A percentile compares a stretch with the other conserved stretches of the same genome.
These are phyloP conservation scores for Cercophora sp. DNA, from an alignment of 495 filamentous ascomycete genomes.

Conservation along the genomic window DNA sequence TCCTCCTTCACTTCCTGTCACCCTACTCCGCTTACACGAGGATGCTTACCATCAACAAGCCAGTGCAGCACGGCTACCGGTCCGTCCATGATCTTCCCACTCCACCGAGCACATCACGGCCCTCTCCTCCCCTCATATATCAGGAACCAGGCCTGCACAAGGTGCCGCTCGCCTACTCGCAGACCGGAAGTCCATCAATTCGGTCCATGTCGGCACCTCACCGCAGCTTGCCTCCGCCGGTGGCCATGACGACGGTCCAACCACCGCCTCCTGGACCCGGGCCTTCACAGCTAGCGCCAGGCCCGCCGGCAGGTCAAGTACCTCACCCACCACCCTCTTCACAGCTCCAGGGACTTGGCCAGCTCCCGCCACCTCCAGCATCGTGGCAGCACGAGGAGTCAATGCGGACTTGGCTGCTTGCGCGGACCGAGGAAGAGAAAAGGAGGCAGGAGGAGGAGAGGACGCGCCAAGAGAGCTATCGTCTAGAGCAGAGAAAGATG, in stretches of 20 bases:
- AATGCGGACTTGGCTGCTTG: conserved; percentile 75
- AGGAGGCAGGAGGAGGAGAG: conserved; percentile 84
- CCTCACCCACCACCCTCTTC: conserved; percentile 37
- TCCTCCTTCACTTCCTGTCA: conserved; percentile 13
- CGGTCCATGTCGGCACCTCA: conserved; percentile 68
- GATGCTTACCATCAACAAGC: conserved; percentile 69
- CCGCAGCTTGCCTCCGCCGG: conserved; percentile 70
- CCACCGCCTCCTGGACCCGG: conserved; percentile 33
- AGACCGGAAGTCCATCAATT: conserved; percentile 39
- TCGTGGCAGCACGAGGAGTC: conserved; percentile 75
- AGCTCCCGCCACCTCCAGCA: conserved; percentile 68
- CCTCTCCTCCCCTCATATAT: conserved; percentile 54
- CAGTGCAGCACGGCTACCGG: conserved; percentile 61
- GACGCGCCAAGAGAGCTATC: conserved; percentile 72
- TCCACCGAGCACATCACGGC: conserved; percentile 55
- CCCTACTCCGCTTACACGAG: conserved; percentile 29
- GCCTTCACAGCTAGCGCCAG: conserved; percentile 23
- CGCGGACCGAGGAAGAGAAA: conserved; percentile 85
- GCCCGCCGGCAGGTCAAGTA: conserved; percentile 26
- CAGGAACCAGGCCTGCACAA: conserved; percentile 44
- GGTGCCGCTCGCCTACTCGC: conserved; percentile 34
- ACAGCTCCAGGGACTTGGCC: conserved; percentile 41
- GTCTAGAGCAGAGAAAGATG: conserved; percentile 71
- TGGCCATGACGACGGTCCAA: conserved; percentile 63
- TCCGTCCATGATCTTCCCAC: conserved; percentile 67